These are phyloP conservation scores for Catunica adiposa DNA, from an alignment of 2,329 filamentous ascomycete genomes.

Conservation along the genomic window DNA sequence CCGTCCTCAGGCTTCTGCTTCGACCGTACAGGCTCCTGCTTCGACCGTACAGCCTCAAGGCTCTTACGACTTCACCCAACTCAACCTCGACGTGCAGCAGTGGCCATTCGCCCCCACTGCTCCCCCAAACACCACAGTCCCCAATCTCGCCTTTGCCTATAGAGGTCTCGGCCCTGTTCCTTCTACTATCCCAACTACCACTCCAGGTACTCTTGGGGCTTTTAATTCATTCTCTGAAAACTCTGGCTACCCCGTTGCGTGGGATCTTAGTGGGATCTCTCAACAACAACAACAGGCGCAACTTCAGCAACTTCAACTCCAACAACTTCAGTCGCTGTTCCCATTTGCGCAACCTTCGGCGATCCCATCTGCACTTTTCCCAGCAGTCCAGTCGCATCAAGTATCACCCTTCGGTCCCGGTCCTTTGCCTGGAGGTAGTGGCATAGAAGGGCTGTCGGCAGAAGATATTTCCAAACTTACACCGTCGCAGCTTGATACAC, in stretches of 20 bases:
- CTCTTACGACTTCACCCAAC: constrained; percentile 4
- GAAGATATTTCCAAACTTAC: constrained; percentile 27
- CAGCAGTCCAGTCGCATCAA: not conserved
- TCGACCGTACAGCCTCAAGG: not conserved
- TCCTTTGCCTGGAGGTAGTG: not conserved
- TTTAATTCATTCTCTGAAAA: not conserved
- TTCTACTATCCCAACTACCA: constrained; percentile 2
- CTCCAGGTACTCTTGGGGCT: not conserved
- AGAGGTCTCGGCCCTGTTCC: constrained; percentile 1
- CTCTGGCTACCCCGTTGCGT: constrained; percentile 2
- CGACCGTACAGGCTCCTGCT: not conserved
- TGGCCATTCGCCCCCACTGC: constrained; percentile 7
- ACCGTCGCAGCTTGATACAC: constrained; percentile 41
- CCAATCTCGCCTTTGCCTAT: not conserved
- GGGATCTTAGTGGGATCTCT: constrained; percentile 10
- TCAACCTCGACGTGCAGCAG: constrained; percentile 9
- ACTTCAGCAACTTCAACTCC: constrained; percentile 8
- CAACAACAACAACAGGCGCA: constrained; percentile 10
- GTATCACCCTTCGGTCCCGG: not conserved
- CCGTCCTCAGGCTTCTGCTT: not conserved
- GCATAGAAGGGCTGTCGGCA: constrained; percentile 10
- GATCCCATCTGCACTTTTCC: not conserved
- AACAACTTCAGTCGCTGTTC: constrained; percentile 11
- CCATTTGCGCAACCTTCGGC: constrained; percentile 7
- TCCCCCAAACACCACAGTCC: constrained; percentile 1